phyloP scores from a whole-genome alignment of 768 basidiomycete species.

The Xanthoconium stramineum region DNA sequence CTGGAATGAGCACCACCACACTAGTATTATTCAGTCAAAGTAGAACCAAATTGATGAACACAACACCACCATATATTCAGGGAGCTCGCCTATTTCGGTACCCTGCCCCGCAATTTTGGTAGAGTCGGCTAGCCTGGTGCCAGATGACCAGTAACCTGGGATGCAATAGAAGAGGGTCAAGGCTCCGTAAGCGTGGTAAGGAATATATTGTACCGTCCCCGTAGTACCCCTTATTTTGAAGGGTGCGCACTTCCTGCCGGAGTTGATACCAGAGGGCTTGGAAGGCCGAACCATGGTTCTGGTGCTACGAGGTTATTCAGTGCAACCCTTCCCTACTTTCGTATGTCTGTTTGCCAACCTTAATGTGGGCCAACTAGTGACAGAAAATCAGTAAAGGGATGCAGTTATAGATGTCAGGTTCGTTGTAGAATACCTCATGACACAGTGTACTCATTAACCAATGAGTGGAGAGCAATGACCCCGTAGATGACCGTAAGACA shows the following conservation, averaged over 20 bases:
- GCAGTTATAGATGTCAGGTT: slow-evolving; percentile 12
- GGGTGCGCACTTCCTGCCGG: slow-evolving; percentile 56
- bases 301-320: slow-evolving; percentile 46
- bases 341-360: slow-evolving; percentile 40
- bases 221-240: slow-evolving; percentile 77
- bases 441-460: slow-evolving; percentile 78
- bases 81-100: slow-evolving; percentile 54
- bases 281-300: slow-evolving; percentile 76
- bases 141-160: slow-evolving; percentile 80
- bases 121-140: slow-evolving; percentile 67
- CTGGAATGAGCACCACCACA: slow-evolving; percentile 78
- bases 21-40: slow-evolving; percentile 33
- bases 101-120: slow-evolving; percentile 49
- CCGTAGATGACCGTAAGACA: slow-evolving; percentile 61
- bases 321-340: neutral
- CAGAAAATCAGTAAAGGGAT: slow-evolving; percentile 5
- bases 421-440: slow-evolving; percentile 59
- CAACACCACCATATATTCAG: slow-evolving; percentile 66
- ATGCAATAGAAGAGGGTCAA: slow-evolving; percentile 1
- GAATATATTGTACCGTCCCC: slow-evolving; percentile 61
- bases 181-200: neutral
- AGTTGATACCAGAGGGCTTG: slow-evolving; percentile 72
- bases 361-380: slow-evolving; percentile 73
- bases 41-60: neutral
- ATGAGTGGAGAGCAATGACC: slow-evolving; percentile 57